A percentile compares a stretch with the other conserved stretches of the same genome.
Conservation (phyloP, 73 alveolate species). For the Durusdinium trenchii region DNA sequence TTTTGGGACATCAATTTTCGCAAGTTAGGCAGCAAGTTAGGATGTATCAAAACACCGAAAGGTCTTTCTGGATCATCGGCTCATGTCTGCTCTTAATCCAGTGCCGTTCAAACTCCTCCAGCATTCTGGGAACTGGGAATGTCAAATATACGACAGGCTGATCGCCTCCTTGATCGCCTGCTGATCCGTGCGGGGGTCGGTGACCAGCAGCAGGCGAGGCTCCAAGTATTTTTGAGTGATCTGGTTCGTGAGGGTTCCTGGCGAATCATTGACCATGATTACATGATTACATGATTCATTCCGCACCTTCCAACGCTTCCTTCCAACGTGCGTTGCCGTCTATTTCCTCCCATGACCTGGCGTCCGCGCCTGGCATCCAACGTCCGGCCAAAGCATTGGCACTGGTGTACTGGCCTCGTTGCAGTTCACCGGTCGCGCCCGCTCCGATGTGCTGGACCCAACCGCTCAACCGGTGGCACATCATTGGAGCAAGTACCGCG, state of each 20-base stretch:
- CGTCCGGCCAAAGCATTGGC: conserved; percentile 97
- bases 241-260: conserved; percentile 97
- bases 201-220: conserved; percentile 99
- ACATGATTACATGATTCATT: neutral
- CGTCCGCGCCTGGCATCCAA: conserved; percentile 98
- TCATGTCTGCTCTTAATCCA: no score
- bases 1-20: neutral
- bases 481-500: no score
- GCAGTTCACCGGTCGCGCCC: no score
- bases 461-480: no score
- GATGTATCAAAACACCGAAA: neutral
- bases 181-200: conserved; percentile 99
- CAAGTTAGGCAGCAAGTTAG: no score
- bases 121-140: neutral
- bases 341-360: neutral
- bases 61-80: no score
- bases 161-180: conserved; percentile 95
- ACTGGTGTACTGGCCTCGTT: conserved; percentile 97
- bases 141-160: neutral
- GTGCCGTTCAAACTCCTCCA: no score
- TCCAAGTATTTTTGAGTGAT: conserved; percentile 97
- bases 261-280: neutral
- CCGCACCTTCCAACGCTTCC: neutral
- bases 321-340: no score
- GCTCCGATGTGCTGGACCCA: no score